Evolutionary conservation across 2,329 filamentous ascomycete species (phyloP), one percentile per base, ranked within the genome.

Genomic region (Xylariaceae sp.): DNA sequence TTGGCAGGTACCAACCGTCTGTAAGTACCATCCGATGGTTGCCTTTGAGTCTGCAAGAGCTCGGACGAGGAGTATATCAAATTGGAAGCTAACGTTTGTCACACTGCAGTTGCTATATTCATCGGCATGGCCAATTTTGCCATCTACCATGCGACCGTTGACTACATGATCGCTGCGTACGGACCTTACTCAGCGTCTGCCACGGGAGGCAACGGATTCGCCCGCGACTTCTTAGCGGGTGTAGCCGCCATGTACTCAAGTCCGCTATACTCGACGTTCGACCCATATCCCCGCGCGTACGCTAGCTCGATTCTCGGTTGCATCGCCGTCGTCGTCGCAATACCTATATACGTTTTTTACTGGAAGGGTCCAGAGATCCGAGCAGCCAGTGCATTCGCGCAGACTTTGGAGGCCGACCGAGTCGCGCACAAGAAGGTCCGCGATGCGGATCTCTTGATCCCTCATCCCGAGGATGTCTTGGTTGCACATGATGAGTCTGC

Each of bases 101-200:
- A 11, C 3, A 75, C 81, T 67, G 64, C 81, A 35, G 81, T 79
- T 55, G 69, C 73, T 1, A 65, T 65, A 4, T 63, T 80, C 19
- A 73, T 83, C 31, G 79, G 76, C 33, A 75, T 83, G 32, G 78
- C 79, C 37, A 83, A 83, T 50, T 73, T 69, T 47, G 59, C 64
- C 15, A 79, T 80, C 41, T 81, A 83, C 61, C 78, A 79, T 69
- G 75, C 78, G 13, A 79, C 76, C 6, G 79, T 83, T 48, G 78
- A 81, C 52, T 81, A 81, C 58, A 79, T 80, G 71, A 76, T 82
- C 46, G 79, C 74, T 42, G 78, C 79, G 3, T 84, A 84, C 51
- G 79, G 79, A 0, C 72, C 73, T 0, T 82, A 80, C 59, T 75
- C 78, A 2, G 78, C 79, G 7, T 80, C 75, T 0, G 79, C 79